A percentile compares a stretch with the other conserved stretches of the same genome.
phyloP scores from a whole-genome alignment of 2,329 filamentous ascomycete species.

The Ophiocordyceps australis region DNA sequence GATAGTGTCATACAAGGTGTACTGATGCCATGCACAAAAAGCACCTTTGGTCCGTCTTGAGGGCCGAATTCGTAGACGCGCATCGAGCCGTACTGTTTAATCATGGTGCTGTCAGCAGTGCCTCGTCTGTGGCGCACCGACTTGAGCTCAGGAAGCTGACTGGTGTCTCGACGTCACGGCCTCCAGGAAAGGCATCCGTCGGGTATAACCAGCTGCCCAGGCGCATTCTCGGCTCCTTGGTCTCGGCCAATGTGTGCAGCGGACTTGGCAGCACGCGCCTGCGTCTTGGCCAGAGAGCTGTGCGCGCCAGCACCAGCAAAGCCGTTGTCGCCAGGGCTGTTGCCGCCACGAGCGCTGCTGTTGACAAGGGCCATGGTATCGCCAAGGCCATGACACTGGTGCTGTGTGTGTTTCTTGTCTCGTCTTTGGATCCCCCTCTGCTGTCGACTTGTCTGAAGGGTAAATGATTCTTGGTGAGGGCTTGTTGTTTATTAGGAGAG shows the following conservation, averaged over 20 bases:
- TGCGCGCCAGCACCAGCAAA: slow-evolving; percentile 14
- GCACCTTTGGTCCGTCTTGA: slow-evolving; percentile 50
- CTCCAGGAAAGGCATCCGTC: slow-evolving; percentile 51
- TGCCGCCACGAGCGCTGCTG: slow-evolving; percentile 16
- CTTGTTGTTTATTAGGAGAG: too few species aligned
- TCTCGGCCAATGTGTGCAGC: slow-evolving; percentile 16
- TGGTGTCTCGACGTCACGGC: slow-evolving; percentile 53
- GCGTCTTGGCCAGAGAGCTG: slow-evolving; percentile 20
- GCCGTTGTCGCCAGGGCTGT: slow-evolving; percentile 22
- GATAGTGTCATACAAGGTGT: slow-evolving; percentile 61
- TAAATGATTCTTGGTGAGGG: too few species aligned
- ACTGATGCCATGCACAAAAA: slow-evolving; percentile 71
- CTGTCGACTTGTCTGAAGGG: too few species aligned
- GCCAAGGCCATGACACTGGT: too few species aligned
- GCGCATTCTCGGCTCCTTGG: slow-evolving; percentile 17
- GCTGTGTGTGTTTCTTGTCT: too few species aligned
- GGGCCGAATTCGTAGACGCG: slow-evolving; percentile 74
- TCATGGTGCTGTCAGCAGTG: too few species aligned
- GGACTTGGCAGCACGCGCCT: slow-evolving; percentile 23
- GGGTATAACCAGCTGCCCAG: slow-evolving; percentile 27
- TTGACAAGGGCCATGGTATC: background rate
- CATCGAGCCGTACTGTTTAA: slow-evolving; percentile 47
- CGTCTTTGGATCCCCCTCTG: too few species aligned
- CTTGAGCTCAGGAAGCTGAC: slow-evolving; percentile 15
- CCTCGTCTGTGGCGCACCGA: too few species aligned